Percentiles rank a stretch among this genome's conserved stretches.
Conservation (phyloP, 2,329 filamentous ascomycete species). For the Lecanicillium sp. region DNA sequence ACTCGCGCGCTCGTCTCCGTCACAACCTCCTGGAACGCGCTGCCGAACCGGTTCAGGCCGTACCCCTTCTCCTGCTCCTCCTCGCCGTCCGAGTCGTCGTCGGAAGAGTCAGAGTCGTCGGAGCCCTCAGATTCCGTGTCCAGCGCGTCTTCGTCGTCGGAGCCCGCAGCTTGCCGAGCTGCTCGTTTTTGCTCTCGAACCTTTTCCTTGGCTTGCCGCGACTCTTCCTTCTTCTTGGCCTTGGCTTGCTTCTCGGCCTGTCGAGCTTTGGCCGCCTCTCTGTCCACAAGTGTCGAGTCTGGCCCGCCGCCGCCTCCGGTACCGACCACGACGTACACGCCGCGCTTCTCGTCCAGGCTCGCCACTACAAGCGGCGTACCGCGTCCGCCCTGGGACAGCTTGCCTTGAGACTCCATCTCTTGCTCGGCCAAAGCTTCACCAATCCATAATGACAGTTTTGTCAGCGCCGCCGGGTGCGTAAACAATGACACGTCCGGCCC, state of each 20-base stretch:
- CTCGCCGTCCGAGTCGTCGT: slow-evolving; percentile 48
- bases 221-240: slow-evolving; percentile 52
- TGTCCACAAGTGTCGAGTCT: slow-evolving; percentile 59
- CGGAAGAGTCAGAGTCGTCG: slow-evolving; percentile 31
- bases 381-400: slow-evolving; percentile 57
- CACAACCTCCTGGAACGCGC: slow-evolving; percentile 91
- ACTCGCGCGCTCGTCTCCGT: slow-evolving; percentile 84
- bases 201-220: slow-evolving; percentile 46
- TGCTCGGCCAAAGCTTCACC: slow-evolving; percentile 86
- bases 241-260: slow-evolving; percentile 56
- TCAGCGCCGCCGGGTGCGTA: slow-evolving; percentile 83
- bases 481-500: slow-evolving; percentile 88
- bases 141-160: slow-evolving; percentile 38
- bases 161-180: slow-evolving; percentile 39
- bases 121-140: slow-evolving; percentile 36
- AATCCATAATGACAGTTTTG: slow-evolving; percentile 90
- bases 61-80: slow-evolving; percentile 52
- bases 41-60: slow-evolving; percentile 83
- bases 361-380: slow-evolving; percentile 86
- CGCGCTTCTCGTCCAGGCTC: slow-evolving; percentile 76
- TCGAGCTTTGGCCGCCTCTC: slow-evolving; percentile 55
- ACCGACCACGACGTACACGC: slow-evolving; percentile 87
- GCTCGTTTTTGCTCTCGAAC: slow-evolving; percentile 53
- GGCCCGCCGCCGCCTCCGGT: slow-evolving; percentile 80
- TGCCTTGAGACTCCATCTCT: slow-evolving; percentile 68